A percentile compares a stretch with the other conserved stretches of the same genome.
Evolutionary conservation across 345 rosid species (phyloP).

Genomic region (Aurinia saxatilis): DNA sequence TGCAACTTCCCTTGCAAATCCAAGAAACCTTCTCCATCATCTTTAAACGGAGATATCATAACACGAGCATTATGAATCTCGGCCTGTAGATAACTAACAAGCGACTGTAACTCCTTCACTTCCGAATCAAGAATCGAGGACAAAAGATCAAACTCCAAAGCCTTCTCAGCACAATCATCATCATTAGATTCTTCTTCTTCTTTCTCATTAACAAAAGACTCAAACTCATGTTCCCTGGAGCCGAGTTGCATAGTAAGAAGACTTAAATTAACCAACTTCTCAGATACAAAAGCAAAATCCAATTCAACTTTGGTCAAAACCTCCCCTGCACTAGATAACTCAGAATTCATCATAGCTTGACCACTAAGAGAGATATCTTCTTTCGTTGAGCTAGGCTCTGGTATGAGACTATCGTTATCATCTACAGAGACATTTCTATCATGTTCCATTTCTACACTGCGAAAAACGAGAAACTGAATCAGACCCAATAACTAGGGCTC

Average conservation of each 20-base stretch:
- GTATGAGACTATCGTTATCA: constrained; percentile 41
- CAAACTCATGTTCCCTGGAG: constrained; percentile 67
- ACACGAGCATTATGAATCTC: constrained; percentile 33
- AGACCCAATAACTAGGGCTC: not conserved
- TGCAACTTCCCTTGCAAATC: constrained; percentile 56
- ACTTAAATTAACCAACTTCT: constrained; percentile 67
- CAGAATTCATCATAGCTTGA: constrained; percentile 35
- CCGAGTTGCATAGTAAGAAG: constrained; percentile 73
- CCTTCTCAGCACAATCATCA: constrained; percentile 41
- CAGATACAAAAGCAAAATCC: constrained; percentile 63
- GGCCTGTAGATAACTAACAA: constrained; percentile 32
- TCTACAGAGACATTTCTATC: constrained; percentile 37
- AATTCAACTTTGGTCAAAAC: constrained; percentile 56
- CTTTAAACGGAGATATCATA: constrained; percentile 38
- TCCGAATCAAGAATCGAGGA: constrained; percentile 59
- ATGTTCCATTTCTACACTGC: constrained; percentile 30
- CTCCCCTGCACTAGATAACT: constrained; percentile 36
- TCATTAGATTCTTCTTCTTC: not conserved
- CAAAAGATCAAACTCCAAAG: constrained; percentile 63
- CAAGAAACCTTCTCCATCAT: constrained; percentile 37
- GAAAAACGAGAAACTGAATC: not conserved
- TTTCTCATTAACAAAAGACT: constrained; percentile 37
- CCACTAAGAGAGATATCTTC: constrained; percentile 24
- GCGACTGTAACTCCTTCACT: constrained; percentile 50
- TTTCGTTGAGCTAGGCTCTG: constrained; percentile 46